Conservation (phyloP, 2,329 filamentous ascomycete genomes). For the Myrmaecium sp. region DNA sequence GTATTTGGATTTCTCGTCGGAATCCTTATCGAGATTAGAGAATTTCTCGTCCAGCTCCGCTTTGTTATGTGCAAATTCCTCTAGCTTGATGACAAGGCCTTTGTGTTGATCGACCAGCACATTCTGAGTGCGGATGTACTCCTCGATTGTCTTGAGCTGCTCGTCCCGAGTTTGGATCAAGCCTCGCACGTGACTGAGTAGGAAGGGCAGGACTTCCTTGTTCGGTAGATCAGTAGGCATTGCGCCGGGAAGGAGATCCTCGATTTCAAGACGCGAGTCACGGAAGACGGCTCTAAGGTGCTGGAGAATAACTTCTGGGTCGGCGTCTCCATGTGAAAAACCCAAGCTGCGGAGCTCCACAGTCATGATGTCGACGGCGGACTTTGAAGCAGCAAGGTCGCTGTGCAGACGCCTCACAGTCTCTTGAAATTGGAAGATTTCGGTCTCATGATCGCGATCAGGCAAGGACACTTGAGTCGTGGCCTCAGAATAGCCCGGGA, state of each 20-base stretch:
- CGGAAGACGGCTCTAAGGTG: conserved; percentile 26
- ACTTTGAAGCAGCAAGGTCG: conserved; percentile 22
- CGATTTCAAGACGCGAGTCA: conserved; percentile 21
- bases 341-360: conserved; percentile 28
- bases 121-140: conserved; percentile 17
- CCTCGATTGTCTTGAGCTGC: too few species aligned
- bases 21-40: conserved; percentile 18
- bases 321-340: conserved; percentile 18
- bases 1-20: conserved; percentile 19
- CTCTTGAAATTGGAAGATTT: conserved; percentile 19
- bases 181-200: conserved; percentile 21
- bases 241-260: conserved; percentile 22
- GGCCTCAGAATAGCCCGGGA: too few species aligned
- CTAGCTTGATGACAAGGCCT: conserved; percentile 18
- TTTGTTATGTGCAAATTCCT: conserved; percentile 17
- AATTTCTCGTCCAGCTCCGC: conserved; percentile 19
- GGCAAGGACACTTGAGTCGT: conserved; percentile 5
- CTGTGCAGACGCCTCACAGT: conserved; percentile 22
- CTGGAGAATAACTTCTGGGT: conserved; percentile 16
- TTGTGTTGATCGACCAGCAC: conserved; percentile 21
- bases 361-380: conserved; percentile 23
- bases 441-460: conserved; percentile 9
- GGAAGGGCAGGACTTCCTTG: conserved; percentile 21
- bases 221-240: conserved; percentile 21
- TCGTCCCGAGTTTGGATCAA: conserved; percentile 14